Percentiles rank a stretch among this genome's conserved stretches.
Evolutionary conservation across 106 monocot species (phyloP).

Genomic region (Dioscorea dumetorum): DNA sequence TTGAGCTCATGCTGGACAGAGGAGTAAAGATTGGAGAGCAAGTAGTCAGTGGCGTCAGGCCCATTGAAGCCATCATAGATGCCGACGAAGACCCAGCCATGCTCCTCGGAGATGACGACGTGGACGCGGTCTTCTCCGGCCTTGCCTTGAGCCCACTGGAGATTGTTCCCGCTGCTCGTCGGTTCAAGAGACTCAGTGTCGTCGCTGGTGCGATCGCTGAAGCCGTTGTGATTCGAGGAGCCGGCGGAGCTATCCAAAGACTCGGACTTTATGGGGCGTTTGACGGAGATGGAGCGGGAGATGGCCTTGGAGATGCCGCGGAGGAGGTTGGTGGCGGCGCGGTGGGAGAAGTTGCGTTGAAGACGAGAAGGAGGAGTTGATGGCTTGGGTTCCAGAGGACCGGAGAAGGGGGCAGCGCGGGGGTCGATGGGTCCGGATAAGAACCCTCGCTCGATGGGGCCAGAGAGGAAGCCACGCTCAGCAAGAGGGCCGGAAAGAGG

Average conservation of each 20-base stretch:
- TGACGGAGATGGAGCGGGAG: not conserved
- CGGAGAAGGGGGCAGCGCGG: not conserved
- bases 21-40: slow-evolving; percentile 32
- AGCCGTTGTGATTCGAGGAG: not conserved
- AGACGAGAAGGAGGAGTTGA: not conserved
- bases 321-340: not conserved
- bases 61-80: slow-evolving; percentile 45
- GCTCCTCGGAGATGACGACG: slow-evolving; percentile 31
- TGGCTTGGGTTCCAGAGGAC: not conserved
- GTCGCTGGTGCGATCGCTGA: not conserved
- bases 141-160: slow-evolving; percentile 45
- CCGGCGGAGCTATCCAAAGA: slow-evolving; percentile 10
- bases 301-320: slow-evolving; percentile 1
- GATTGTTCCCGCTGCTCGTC: not conserved
- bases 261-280: not conserved
- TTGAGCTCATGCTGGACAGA: slow-evolving; percentile 25
- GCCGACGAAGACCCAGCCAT: slow-evolving; percentile 30
- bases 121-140: slow-evolving; percentile 44
- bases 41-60: slow-evolving; percentile 39
- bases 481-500: not conserved
- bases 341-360: not conserved
- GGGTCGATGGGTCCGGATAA: not conserved
- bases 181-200: not conserved
- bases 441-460: not conserved
- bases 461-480: not conserved